phyloP scores from a whole-genome alignment of 495 filamentous ascomycete species.

The Penicillium canescens region DNA sequence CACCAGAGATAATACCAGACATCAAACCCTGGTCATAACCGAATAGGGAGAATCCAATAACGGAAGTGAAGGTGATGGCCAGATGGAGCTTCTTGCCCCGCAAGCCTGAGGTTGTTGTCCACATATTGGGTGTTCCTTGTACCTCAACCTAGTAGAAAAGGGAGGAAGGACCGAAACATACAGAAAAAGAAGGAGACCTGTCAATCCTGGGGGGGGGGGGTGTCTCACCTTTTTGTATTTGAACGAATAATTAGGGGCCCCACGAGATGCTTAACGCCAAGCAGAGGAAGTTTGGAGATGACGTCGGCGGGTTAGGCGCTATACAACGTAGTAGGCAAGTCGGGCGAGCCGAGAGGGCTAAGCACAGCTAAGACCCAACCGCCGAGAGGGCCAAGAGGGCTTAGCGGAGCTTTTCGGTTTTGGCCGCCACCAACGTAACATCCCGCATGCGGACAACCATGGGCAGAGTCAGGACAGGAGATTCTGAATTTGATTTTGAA shows the following conservation, averaged over 20 bases:
- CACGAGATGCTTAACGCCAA: constrained; percentile 7
- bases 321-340: constrained; percentile 14
- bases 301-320: constrained; percentile 13
- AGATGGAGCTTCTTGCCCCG: constrained; percentile 36
- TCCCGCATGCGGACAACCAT: constrained; percentile 9
- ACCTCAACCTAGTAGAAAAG: neutral
- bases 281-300: constrained; percentile 14
- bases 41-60: constrained; percentile 70
- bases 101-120: constrained; percentile 39
- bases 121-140: constrained; percentile 30
- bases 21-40: constrained; percentile 74
- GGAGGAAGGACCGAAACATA: constrained; percentile 5
- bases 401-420: constrained; percentile 2
- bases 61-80: constrained; percentile 40
- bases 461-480: neutral
- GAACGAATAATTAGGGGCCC: neutral
- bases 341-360: constrained; percentile 11
- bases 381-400: constrained; percentile 1
- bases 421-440: constrained; percentile 14
- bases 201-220: constrained; percentile 1
- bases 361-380: neutral
- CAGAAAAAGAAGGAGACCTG: neutral
- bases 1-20: constrained; percentile 75
- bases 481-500: neutral
- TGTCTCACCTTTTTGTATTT: neutral